phyloP scores from a whole-genome alignment of 129 eudicot genomes.

The Logfia minima region DNA sequence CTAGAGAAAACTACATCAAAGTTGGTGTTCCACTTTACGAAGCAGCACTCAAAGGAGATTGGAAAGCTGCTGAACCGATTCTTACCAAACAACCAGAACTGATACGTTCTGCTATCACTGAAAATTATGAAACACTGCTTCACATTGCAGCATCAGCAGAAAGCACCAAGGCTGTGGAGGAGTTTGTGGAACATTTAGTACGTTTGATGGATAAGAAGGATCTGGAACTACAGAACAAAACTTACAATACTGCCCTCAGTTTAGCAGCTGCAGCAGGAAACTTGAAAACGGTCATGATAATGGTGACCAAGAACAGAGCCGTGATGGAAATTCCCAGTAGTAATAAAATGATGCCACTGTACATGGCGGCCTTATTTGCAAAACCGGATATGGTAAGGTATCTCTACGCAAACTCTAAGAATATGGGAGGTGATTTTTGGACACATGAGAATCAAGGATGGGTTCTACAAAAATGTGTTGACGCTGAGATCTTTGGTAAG shows the following conservation, averaged over 20 bases:
- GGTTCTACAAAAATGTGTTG: slow-evolving; percentile 35
- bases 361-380: slow-evolving; percentile 47
- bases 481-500: slow-evolving; percentile 35
- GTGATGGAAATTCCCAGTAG: slow-evolving; percentile 29
- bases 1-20: slow-evolving; percentile 23
- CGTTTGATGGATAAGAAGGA: slow-evolving; percentile 33
- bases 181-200: slow-evolving; percentile 43
- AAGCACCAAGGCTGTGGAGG: slow-evolving; percentile 37
- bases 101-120: slow-evolving; percentile 35
- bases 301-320: slow-evolving; percentile 27
- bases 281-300: slow-evolving; percentile 26
- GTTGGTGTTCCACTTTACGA: slow-evolving; percentile 36
- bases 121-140: slow-evolving; percentile 44
- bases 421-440: slow-evolving; percentile 10
- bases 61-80: slow-evolving; percentile 36
- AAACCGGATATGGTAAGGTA: slow-evolving; percentile 44
- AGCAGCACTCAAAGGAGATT: slow-evolving; percentile 45
- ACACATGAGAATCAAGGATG: slow-evolving; percentile 30
- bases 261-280: slow-evolving; percentile 46
- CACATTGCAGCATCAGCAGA: slow-evolving; percentile 57
- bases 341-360: slow-evolving; percentile 31
- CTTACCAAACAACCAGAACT: slow-evolving; percentile 28
- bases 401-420: slow-evolving; percentile 24
- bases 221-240: slow-evolving; percentile 34
- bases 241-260: slow-evolving; percentile 40